Evolutionary conservation across 2,329 filamentous ascomycete species (phyloP), one percentile per base, ranked within the genome.

Genomic region (Colletotrichum cereale): DNA sequence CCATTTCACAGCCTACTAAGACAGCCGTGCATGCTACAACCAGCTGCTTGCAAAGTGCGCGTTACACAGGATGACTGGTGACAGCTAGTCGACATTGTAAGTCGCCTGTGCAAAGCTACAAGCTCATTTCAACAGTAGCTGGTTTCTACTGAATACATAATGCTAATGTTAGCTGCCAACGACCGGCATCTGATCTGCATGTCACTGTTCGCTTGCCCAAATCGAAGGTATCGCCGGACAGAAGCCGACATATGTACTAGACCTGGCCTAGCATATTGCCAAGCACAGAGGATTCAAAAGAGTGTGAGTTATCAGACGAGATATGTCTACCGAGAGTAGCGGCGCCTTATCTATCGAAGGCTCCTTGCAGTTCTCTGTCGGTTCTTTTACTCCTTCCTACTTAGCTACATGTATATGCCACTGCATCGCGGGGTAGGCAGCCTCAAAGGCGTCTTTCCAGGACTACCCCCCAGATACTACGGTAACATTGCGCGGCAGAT

Each of bases 371-470:
- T 31, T 8, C 14, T 34, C 36, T 10, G 34, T 60, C 12, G 36
- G 1, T 18, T 58, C 12, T 21, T 18, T n/a, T n/a, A 64, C 69
- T 61, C 69, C 69, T 72, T 72, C 69, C 69, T 70, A 55, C 53
- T 70, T 29, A 16, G 69, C 38, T 44, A 2, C 2, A 44, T 52
- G 29, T 38, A 44, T 52, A 26, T 38, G 24, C 42, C 29, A 36
- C 21, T 18, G n/a, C 5, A 29, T 62, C 58, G 58, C 44, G 44
- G 44, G 58, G 44, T 50, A 50, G n/a, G 26, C 24, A 7, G 29
- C 21, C 29, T 48, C 24, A 7, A 29, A 26, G 24, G 5, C 40
- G 38, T 42, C 50, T 53, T 12, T 58, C 24, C 16, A 29, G 42
- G 52, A 68, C 34, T 57, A 26, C 40, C 38, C 40, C 29, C 38